Percentiles rank a stretch among this genome's conserved stretches.
Evolutionary conservation across 306 rosid species (phyloP).

Genomic region (Erythrophleum fordii): DNA sequence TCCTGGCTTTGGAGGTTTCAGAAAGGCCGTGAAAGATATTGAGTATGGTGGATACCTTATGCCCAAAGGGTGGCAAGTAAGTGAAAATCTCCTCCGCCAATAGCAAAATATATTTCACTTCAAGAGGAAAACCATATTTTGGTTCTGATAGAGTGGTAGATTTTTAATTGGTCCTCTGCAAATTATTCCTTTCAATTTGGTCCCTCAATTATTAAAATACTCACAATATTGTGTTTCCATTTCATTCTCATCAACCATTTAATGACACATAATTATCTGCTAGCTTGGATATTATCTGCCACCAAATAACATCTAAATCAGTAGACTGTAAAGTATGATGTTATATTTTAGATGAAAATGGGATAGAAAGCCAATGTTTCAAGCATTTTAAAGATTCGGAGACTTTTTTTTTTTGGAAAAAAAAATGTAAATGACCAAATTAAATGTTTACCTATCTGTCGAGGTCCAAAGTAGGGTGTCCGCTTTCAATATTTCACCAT

Average conservation of each 20-base stretch:
- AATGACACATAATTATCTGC: neutral
- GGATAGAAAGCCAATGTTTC: neutral
- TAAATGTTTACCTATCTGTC: neutral
- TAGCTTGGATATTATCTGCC: neutral
- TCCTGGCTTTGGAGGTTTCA: constrained; percentile 69
- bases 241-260: neutral
- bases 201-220: too few species aligned
- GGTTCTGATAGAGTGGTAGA: neutral
- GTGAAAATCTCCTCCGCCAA: constrained; percentile 28
- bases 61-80: constrained; percentile 94
- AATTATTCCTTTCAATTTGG: too few species aligned
- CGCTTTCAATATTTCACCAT: neutral
- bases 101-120: neutral
- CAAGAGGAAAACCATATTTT: too few species aligned
- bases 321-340: neutral
- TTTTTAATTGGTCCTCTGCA: neutral
- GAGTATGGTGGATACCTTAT: constrained; percentile 67
- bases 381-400: neutral
- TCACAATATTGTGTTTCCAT: too few species aligned
- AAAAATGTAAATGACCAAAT: too few species aligned
- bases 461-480: neutral
- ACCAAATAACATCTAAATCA: neutral
- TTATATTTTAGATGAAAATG: neutral
- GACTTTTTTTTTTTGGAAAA: too few species aligned
- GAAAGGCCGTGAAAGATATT: constrained; percentile 57